phyloP scores from a whole-genome alignment of 371 early-diverging fungal genomes.

The Mucor piriformis region DNA sequence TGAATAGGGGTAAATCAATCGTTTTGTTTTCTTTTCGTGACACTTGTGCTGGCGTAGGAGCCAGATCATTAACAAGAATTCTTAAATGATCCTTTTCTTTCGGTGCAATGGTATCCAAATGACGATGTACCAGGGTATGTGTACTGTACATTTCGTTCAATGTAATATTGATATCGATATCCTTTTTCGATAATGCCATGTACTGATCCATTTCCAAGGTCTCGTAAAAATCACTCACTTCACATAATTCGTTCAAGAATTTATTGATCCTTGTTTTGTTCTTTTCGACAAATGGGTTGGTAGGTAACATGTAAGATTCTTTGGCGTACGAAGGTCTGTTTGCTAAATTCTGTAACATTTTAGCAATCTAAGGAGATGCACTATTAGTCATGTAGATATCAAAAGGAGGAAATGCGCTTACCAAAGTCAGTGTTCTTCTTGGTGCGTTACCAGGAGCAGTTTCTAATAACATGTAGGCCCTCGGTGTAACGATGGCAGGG shows the following conservation, averaged over 20 bases:
- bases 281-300: conserved; percentile 84
- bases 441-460: conserved; percentile 79
- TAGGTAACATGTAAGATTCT: conserved; percentile 87
- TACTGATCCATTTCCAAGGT: conserved; percentile 96
- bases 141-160: conserved; percentile 92
- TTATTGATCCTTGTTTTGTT: conserved; percentile 83
- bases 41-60: conserved; percentile 74
- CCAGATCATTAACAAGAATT: conserved; percentile 76
- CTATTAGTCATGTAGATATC: background rate
- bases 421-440: conserved; percentile 87
- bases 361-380: conserved; percentile 62
- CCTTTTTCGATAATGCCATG: conserved; percentile 89
- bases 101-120: conserved; percentile 78
- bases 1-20: conserved; percentile 80
- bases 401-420: conserved; percentile 21
- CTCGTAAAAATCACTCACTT: conserved; percentile 94
- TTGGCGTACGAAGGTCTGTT: conserved; percentile 91
- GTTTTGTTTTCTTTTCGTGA: conserved; percentile 81
- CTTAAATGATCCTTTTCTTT: conserved; percentile 78
- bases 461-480: conserved; percentile 93
- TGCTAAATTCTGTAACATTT: conserved; percentile 91
- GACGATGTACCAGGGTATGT: conserved; percentile 79
- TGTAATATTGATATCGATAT: conserved; percentile 82
- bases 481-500: conserved; percentile 95
- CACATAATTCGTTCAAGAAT: conserved; percentile 88